Evolutionary conservation across 179 eudicot species (phyloP).

Genomic region (Beta corolliflora): DNA sequence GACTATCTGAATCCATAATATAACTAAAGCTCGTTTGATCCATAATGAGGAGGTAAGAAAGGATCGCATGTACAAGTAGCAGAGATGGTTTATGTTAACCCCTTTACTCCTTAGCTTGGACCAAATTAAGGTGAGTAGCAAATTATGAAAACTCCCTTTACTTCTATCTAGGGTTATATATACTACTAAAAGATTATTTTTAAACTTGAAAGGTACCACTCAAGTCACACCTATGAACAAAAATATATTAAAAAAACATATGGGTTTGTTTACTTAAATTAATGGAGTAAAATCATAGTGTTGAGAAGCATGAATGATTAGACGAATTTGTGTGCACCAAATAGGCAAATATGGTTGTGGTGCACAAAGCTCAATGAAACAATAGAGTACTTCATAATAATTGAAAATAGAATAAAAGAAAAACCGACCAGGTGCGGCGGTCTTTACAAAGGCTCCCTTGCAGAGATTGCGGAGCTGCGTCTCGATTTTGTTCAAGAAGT

Average conservation of each 20-base stretch:
- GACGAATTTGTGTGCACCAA: conserved; percentile 9
- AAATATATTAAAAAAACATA: background rate
- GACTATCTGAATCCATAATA: too few species aligned
- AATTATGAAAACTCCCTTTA: background rate
- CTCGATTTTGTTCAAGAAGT: conserved; percentile 74
- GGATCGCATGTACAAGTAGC: background rate
- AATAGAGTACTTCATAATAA: background rate
- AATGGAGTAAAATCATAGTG: conserved; percentile 19
- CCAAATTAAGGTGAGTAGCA: background rate
- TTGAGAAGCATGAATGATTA: conserved; percentile 28
- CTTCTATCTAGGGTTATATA: too few species aligned
- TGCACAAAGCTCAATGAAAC: conserved; percentile 37
- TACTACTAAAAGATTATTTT: too few species aligned
- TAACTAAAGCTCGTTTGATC: background rate
- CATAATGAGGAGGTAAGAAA: background rate
- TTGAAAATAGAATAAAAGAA: background rate
- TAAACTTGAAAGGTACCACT: conserved; percentile 4
- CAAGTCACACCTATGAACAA: conserved; percentile 1
- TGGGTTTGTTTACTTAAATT: background rate
- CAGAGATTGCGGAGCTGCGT: conserved; percentile 75
- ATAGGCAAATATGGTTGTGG: too few species aligned
- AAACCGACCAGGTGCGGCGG: conserved; percentile 33
- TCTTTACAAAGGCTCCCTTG: conserved; percentile 49
- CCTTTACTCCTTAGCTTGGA: too few species aligned
- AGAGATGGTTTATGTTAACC: background rate